Conservation (phyloP, 2,329 filamentous ascomycete species). For the Microcera coccophila region DNA sequence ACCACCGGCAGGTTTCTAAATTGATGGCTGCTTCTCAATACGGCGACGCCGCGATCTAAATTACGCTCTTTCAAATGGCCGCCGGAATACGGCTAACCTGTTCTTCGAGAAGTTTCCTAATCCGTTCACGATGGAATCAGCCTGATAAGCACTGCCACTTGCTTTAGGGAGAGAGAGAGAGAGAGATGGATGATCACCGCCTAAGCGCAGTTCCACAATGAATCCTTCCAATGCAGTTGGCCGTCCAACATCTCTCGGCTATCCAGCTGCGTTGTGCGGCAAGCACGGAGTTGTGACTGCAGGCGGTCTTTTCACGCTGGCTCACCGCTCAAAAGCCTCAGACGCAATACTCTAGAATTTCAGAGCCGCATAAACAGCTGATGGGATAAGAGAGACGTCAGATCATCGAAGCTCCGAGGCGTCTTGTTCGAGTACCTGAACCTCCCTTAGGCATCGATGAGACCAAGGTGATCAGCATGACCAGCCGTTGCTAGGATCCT, state of each 20-base stretch:
- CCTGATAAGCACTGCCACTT: conserved; percentile 8
- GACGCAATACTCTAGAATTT: conserved; percentile 12
- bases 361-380: conserved; percentile 11
- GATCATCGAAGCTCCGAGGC: conserved; percentile 14
- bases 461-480: conserved; percentile 11
- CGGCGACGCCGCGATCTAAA: conserved; percentile 69
- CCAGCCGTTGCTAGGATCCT: conserved; percentile 18
- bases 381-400: conserved; percentile 5
- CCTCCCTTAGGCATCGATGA: conserved; percentile 12
- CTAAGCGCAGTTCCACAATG: conserved; percentile 15
- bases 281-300: conserved; percentile 16
- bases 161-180: conserved; percentile 21
- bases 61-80: conserved; percentile 62
- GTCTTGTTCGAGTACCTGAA: conserved; percentile 9
- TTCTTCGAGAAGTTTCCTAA: conserved; percentile 56
- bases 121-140: background rate
- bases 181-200: conserved; percentile 18
- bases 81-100: conserved; percentile 67
- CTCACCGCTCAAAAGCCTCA: conserved; percentile 15
- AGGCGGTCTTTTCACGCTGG: conserved; percentile 20
- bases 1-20: conserved; percentile 69
- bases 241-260: conserved; percentile 6
- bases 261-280: conserved; percentile 7
- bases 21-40: conserved; percentile 65
- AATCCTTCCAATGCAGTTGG: conserved; percentile 11